Conservation (phyloP, 169 alveolate genomes). For the Nephromyces sp. region DNA sequence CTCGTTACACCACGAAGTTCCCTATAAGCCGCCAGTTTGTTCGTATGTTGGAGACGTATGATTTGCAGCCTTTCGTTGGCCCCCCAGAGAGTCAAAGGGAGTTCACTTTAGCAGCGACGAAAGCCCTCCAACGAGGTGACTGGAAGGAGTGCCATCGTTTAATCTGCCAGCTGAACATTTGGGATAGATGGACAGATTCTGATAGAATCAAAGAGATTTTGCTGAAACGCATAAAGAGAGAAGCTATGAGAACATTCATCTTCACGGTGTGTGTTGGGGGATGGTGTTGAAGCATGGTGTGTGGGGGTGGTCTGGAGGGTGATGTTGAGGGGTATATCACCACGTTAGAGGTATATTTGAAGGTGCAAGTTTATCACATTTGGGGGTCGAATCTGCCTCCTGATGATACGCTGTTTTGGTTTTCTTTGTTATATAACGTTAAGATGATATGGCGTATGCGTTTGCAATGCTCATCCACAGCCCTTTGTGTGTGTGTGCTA, state of each 20-base stretch:
- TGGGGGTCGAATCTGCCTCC: too few relatives aligned
- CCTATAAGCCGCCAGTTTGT: conserved; percentile 76
- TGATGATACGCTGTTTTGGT: not conserved
- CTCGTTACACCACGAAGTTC: conserved; percentile 32
- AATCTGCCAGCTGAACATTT: conserved; percentile 56
- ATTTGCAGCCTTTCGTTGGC: conserved; percentile 72
- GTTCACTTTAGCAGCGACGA: conserved; percentile 78
- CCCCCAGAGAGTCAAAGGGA: conserved; percentile 93
- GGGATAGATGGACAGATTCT: conserved; percentile 67
- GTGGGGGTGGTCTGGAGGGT: not conserved
- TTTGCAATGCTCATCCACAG: too few relatives aligned
- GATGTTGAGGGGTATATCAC: not conserved
- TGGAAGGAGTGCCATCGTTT: conserved; percentile 84
- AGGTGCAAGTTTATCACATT: not conserved
- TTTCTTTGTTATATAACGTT: not conserved
- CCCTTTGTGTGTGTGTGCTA: not conserved
- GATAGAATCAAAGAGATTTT: conserved; percentile 70
- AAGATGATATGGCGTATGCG: conserved; percentile 1
- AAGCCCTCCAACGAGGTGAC: conserved; percentile 75
- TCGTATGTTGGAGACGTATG: conserved; percentile 81
- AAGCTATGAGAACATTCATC: conserved; percentile 83
- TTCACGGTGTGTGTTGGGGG: conserved; percentile 40
- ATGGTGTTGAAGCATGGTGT: not conserved
- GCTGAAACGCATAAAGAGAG: conserved; percentile 75
- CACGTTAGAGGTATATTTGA: not conserved